phyloP scores from a whole-genome alignment of 495 filamentous ascomycete species.

The Neurospora sp. region DNA sequence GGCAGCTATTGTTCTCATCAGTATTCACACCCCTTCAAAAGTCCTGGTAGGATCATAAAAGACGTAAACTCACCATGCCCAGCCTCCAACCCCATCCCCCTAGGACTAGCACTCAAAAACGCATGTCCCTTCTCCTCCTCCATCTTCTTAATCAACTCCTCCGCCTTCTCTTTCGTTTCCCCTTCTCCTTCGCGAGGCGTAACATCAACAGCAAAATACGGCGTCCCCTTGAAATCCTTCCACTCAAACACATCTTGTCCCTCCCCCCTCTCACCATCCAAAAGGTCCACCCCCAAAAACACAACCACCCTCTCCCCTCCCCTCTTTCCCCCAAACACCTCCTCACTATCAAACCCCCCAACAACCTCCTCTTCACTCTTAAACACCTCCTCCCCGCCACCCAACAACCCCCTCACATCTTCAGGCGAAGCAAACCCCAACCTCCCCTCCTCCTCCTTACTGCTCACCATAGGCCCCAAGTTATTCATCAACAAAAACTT shows the following conservation, averaged over 20 bases:
- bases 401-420: not conserved
- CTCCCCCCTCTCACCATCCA: not conserved
- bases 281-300: not conserved
- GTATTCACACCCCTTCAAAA: not conserved
- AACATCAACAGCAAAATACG: slow-evolving; percentile 84
- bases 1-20: slow-evolving; percentile 46
- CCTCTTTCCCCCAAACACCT: not conserved
- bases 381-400: not conserved
- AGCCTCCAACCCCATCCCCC: slow-evolving; percentile 30
- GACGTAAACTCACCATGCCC: slow-evolving; percentile 27
- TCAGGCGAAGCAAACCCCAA: not conserved
- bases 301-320: not conserved
- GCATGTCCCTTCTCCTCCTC: slow-evolving; percentile 19
- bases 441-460: not conserved
- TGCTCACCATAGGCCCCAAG: slow-evolving; percentile 61
- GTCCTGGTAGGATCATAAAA: not conserved
- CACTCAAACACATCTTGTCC: slow-evolving; percentile 20
- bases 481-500: slow-evolving; percentile 70
- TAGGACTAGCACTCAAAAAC: slow-evolving; percentile 15
- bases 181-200: slow-evolving; percentile 48
- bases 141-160: slow-evolving; percentile 30
- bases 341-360: not conserved
- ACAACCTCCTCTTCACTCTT: not conserved
- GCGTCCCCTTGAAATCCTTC: slow-evolving; percentile 56
- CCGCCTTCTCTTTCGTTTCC: slow-evolving; percentile 45